Evolutionary conservation across 1,284 basidiomycete species (phyloP).

Genomic region (Mycena sp.): DNA sequence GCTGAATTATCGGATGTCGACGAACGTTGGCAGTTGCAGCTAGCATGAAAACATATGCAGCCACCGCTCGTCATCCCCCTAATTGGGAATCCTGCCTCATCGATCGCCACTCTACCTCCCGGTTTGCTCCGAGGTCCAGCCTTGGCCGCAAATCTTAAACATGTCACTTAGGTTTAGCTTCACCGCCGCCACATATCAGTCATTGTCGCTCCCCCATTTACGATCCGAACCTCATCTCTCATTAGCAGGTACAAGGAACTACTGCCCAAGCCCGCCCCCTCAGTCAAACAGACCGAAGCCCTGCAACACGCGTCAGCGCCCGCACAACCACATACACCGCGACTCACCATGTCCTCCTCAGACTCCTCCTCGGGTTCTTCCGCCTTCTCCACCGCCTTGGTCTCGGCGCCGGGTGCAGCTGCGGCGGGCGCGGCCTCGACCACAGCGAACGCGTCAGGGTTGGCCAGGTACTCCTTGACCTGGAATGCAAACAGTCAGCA

Average conservation of each 20-base stretch:
- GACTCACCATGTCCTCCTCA: constrained; percentile 85
- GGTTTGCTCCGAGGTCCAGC: too few species aligned
- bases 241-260: too few species aligned
- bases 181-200: too few species aligned
- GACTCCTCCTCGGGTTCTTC: constrained; percentile 85
- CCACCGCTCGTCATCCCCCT: background rate
- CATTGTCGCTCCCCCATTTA: too few species aligned
- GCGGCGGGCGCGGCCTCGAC: constrained; percentile 65
- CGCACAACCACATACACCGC: too few species aligned
- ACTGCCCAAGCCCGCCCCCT: too few species aligned
- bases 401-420: constrained; percentile 57
- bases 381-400: constrained; percentile 65
- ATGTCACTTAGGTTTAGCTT: too few species aligned
- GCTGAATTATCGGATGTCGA: too few species aligned
- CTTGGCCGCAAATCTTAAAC: too few species aligned
- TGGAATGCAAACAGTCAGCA: constrained; percentile 50
- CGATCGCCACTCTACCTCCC: too few species aligned
- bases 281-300: constrained; percentile 93
- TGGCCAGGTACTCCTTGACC: constrained; percentile 97
- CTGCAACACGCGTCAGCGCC: too few species aligned
- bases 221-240: too few species aligned
- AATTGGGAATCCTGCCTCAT: background rate
- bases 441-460: constrained; percentile 95
- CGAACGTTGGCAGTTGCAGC: background rate
- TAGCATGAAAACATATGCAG: background rate